These are phyloP conservation scores for Leccinum cinnamomeum DNA, from an alignment of 1,284 basidiomycete genomes.

Conservation along the genomic window DNA sequence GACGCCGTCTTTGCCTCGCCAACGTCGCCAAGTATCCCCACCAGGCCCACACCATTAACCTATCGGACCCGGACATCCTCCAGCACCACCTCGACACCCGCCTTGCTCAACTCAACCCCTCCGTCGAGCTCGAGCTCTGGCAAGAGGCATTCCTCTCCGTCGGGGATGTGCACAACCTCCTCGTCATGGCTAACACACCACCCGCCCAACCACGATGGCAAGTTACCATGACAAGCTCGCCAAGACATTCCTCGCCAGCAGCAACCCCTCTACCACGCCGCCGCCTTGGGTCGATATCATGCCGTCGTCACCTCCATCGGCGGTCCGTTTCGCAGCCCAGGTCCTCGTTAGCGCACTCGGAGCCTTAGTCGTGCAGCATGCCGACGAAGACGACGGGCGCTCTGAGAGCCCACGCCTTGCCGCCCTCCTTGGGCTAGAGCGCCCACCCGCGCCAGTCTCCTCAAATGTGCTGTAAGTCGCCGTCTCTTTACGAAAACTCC, in stretches of 20 bases:
- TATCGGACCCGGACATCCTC: too few species aligned
- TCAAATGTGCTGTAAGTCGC: too few species aligned
- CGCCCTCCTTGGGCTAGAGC: too few species aligned
- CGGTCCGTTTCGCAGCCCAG: constrained; percentile 73
- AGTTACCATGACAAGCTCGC: constrained; percentile 97
- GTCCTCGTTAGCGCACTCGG: constrained; percentile 90
- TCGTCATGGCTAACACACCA: constrained; percentile 77
- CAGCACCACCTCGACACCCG: too few species aligned
- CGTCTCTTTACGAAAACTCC: too few species aligned
- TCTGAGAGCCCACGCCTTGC: too few species aligned
- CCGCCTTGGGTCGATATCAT: constrained; percentile 32
- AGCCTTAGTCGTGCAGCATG: too few species aligned
- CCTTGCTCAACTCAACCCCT: too few species aligned
- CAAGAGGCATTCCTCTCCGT: constrained; percentile 31
- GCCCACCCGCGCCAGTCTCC: too few species aligned
- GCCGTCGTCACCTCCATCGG: constrained; percentile 64
- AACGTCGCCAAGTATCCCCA: constrained; percentile 97
- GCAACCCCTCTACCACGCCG: constrained; percentile 93
- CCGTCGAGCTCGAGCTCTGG: constrained; percentile 91
- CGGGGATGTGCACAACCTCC: constrained; percentile 75
- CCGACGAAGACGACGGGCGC: too few species aligned
- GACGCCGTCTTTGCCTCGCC: constrained; percentile 88
- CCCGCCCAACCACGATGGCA: constrained; percentile 96
- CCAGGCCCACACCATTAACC: constrained; percentile 72
- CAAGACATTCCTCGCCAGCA: constrained; percentile 93